A percentile compares a stretch with the other conserved stretches of the same genome.
These are phyloP conservation scores for Pleodorina starrii DNA, from an alignment of 139 green algal genomes.

Conservation along the genomic window DNA sequence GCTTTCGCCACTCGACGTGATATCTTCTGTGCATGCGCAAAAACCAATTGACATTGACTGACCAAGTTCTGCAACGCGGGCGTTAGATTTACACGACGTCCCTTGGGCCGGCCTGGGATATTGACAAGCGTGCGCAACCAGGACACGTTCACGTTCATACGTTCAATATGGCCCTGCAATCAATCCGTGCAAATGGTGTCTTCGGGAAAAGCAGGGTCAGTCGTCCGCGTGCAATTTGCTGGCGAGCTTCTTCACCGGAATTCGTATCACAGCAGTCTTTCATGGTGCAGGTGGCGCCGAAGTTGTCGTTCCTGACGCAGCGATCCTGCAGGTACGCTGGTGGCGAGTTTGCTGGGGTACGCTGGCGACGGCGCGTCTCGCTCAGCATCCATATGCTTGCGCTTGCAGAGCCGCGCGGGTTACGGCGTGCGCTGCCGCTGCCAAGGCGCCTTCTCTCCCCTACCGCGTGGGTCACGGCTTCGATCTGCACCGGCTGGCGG, in stretches of 20 bases:
- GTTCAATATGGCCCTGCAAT: slow-evolving; percentile 29
- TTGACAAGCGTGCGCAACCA: no score
- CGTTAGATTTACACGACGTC: no score
- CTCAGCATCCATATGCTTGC: background rate
- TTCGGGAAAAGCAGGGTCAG: slow-evolving; percentile 34
- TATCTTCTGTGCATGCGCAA: no score
- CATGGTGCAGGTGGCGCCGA: background rate
- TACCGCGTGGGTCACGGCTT: slow-evolving; percentile 92
- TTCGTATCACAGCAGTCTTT: background rate
- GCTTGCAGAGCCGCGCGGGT: slow-evolving; percentile 14
- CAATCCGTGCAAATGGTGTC: background rate
- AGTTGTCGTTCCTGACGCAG: background rate
- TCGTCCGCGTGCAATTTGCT: background rate
- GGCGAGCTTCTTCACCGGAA: background rate
- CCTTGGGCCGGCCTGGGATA: no score
- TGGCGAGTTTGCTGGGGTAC: background rate
- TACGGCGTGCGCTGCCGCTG: background rate
- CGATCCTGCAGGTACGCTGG: slow-evolving; percentile 27
- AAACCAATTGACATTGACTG: no score
- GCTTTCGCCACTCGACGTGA: no score
- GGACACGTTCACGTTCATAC: no score
- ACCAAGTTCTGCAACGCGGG: no score
- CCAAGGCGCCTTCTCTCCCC: slow-evolving; percentile 55
- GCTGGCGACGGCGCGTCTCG: background rate
- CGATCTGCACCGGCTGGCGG: slow-evolving; percentile 91